Conservation (phyloP, 1,284 basidiomycete species). For the Leucoagaricus sp. region DNA sequence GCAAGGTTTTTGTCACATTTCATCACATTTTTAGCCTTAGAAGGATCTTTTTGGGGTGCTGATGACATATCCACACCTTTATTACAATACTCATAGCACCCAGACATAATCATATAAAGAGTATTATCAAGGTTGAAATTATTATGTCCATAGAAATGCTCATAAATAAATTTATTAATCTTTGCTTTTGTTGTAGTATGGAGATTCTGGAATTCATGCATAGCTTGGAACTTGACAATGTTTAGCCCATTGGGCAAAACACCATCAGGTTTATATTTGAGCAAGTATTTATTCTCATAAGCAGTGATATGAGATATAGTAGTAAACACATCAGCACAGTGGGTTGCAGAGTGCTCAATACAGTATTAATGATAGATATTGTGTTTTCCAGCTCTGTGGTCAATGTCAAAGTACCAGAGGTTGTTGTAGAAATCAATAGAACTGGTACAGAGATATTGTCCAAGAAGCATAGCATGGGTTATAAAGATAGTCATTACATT, state of each 20-base stretch:
- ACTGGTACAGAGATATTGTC: slow-evolving; percentile 96
- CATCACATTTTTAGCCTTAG: too few species aligned
- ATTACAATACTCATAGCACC: slow-evolving; percentile 97
- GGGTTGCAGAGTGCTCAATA: slow-evolving; percentile 92
- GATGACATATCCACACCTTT: slow-evolving; percentile 99
- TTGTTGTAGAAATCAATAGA: slow-evolving; percentile 99
- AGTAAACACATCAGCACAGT: slow-evolving; percentile 97
- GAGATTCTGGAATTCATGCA: slow-evolving; percentile 90
- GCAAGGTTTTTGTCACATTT: too few species aligned
- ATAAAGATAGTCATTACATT: slow-evolving; percentile 98
- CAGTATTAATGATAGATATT: slow-evolving; percentile 95
- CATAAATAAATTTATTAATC: slow-evolving; percentile 96
- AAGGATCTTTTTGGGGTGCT: too few species aligned
- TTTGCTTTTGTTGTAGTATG: slow-evolving; percentile 93
- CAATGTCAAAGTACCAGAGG: slow-evolving; percentile 98
- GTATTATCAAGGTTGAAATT: slow-evolving; percentile 97
- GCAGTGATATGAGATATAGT: slow-evolving; percentile 98
- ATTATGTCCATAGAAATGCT: slow-evolving; percentile 98
- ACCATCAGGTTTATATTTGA: slow-evolving; percentile 98
- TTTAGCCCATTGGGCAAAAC: slow-evolving; percentile 97
- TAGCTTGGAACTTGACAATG: slow-evolving; percentile 91
- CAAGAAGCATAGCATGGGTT: slow-evolving; percentile 97
- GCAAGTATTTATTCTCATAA: slow-evolving; percentile 92
- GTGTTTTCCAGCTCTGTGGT: slow-evolving; percentile 97
- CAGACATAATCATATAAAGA: slow-evolving; percentile 98